A percentile compares a stretch with the other conserved stretches of the same genome.
Evolutionary conservation across 805 yeast species (phyloP).

Genomic region (Kluyveromyces dobzhanskii): DNA sequence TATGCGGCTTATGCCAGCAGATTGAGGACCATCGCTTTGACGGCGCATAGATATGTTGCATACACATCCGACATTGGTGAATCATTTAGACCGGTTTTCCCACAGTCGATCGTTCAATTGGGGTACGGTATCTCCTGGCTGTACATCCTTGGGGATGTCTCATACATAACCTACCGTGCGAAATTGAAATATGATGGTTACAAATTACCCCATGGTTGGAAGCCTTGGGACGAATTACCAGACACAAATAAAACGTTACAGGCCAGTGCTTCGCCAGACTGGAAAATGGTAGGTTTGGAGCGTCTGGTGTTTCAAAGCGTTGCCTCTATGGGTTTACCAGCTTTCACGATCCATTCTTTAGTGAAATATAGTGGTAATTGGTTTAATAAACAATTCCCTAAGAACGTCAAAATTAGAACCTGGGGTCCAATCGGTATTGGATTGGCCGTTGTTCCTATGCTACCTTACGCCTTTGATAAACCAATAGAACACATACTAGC

Average conservation of each 20-base stretch:
- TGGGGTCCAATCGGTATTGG: slow-evolving; percentile 80
- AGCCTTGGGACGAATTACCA: slow-evolving; percentile 58
- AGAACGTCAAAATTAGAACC: slow-evolving; percentile 39
- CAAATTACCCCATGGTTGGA: slow-evolving; percentile 43
- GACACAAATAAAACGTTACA: slow-evolving; percentile 16
- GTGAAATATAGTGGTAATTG: slow-evolving; percentile 61
- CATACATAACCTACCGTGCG: slow-evolving; percentile 65
- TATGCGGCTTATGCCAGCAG: slow-evolving; percentile 80
- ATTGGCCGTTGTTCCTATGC: slow-evolving; percentile 62
- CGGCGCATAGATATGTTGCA: slow-evolving; percentile 77
- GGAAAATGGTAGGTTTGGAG: slow-evolving; percentile 56
- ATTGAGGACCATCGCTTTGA: slow-evolving; percentile 56
- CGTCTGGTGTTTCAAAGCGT: slow-evolving; percentile 74
- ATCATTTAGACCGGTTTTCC: slow-evolving; percentile 75
- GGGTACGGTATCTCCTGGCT: slow-evolving; percentile 75
- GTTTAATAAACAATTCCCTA: slow-evolving; percentile 43
- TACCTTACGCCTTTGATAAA: slow-evolving; percentile 74
- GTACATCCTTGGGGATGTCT: slow-evolving; percentile 67
- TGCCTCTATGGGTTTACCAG: slow-evolving; percentile 84
- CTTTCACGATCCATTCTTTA: slow-evolving; percentile 71
- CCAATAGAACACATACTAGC: slow-evolving; percentile 71
- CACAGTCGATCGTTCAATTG: slow-evolving; percentile 51
- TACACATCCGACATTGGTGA: slow-evolving; percentile 85
- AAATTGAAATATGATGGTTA: slow-evolving; percentile 58
- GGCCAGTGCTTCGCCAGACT: slow-evolving; percentile 39